phyloP scores from a whole-genome alignment of 73 alveolate genomes.

The Symbiodinium natans region DNA sequence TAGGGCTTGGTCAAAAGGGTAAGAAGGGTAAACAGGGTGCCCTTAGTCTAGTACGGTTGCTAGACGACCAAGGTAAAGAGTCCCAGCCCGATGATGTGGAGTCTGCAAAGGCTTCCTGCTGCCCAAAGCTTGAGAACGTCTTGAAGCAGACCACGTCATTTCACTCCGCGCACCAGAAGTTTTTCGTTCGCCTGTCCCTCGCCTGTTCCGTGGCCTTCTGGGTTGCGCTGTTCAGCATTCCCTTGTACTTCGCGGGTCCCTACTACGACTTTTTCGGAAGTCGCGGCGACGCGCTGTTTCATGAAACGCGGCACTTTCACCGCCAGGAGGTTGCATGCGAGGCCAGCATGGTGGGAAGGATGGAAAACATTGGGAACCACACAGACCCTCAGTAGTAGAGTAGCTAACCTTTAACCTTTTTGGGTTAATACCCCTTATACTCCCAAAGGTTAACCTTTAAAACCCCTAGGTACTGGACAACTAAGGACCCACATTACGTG shows the following conservation, averaged over 20 bases:
- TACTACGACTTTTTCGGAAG: neutral
- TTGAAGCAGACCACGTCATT: neutral
- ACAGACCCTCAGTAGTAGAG: too few relatives aligned
- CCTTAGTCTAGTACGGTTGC: too few relatives aligned
- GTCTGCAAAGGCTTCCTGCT: neutral
- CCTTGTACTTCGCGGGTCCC: neutral
- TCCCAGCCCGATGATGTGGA: neutral
- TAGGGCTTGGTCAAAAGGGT: too few relatives aligned
- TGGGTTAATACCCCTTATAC: too few relatives aligned
- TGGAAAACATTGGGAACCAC: neutral
- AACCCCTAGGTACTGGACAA: too few relatives aligned
- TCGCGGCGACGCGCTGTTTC: neutral
- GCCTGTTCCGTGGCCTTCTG: slow-evolving; percentile 16
- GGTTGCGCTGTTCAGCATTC: neutral
- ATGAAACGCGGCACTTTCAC: neutral
- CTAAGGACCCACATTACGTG: neutral
- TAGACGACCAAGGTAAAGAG: too few relatives aligned
- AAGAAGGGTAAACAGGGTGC: too few relatives aligned
- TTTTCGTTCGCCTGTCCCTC: neutral
- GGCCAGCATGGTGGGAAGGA: neutral
- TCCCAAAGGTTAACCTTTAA: too few relatives aligned
- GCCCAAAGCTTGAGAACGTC: neutral
- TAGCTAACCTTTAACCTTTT: too few relatives aligned
- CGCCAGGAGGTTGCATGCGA: neutral
- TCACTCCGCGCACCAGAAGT: neutral